Base-by-base conservation (phyloP, 352 stramenopile genomes). In the Saprolegnia diclina region DNA sequence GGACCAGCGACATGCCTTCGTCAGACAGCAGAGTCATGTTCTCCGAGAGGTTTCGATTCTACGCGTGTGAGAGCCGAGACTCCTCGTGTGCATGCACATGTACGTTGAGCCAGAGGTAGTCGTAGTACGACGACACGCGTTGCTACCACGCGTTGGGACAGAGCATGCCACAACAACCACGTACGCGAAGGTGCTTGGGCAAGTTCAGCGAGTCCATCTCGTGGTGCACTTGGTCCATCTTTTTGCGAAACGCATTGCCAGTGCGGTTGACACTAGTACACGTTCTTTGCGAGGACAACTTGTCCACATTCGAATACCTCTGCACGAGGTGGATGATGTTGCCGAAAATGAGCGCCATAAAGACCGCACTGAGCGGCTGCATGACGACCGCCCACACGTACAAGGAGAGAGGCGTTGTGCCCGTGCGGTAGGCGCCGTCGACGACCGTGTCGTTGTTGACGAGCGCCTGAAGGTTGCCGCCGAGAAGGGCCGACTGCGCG, bases 21-120 rank as follows among this genome's bases (percentile, higher is more conserved):
- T 89, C 79, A 19, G 87, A 77, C 7, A 88, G 74, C n/a, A 89
- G 37, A 59, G 76, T 81, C 21, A 89, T 66, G 29, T 87, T 70
- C 29, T 89, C 76, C 0, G 79, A 89, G 40, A 88, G 78, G 37
- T 78, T 79, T 9, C 81, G 81, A 61, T 79, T 87, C 75, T 82
- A 42, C 7, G 5, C 5, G 7, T 24, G 46, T 22, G 24, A n/a
- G n/a, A n/a, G n/a, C n/a, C n/a, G n/a, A n/a, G n/a, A n/a, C n/a
- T n/a, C n/a, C n/a, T n/a, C n/a, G n/a, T n/a, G n/a, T n/a, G n/a
- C n/a, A n/a, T n/a, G n/a, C n/a, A n/a, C n/a, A 63, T 75, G 59
- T 64, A 82, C 77, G 65, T 89, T 89, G 0, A 89, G 53, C 81
- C 81, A 89, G n/a, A 89, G 70, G 54, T 87, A 89, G 65, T 89